phyloP scores from a whole-genome alignment of 345 rosid species.

The Corymbia maculata region DNA sequence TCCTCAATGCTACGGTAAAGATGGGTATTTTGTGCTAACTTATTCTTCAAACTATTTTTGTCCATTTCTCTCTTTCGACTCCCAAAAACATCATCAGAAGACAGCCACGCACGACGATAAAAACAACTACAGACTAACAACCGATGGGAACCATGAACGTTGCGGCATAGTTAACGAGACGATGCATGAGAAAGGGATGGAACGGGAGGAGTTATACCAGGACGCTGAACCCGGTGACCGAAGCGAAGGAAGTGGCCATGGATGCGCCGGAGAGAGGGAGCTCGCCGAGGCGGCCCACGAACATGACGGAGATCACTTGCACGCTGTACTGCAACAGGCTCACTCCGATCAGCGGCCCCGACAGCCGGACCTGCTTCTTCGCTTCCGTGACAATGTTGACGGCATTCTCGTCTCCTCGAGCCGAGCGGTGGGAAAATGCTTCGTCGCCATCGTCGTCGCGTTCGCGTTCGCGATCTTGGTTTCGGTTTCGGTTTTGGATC shows the following conservation, averaged over 20 bases:
- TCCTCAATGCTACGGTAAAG: neutral
- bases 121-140: too few relatives aligned
- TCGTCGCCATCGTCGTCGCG: neutral
- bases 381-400: conserved; percentile 12
- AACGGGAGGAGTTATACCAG: conserved; percentile 10
- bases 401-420: neutral
- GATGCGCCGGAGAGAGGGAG: conserved; percentile 34
- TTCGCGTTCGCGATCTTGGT: neutral
- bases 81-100: neutral
- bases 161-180: too few relatives aligned
- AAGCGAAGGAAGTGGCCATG: conserved; percentile 38
- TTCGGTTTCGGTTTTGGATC: neutral
- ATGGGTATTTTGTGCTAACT: too few relatives aligned
- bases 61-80: too few relatives aligned
- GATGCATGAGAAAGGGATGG: neutral
- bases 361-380: conserved; percentile 21
- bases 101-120: neutral
- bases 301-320: conserved; percentile 34
- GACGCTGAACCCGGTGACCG: conserved; percentile 37
- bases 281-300: conserved; percentile 40
- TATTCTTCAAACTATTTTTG: too few relatives aligned
- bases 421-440: neutral
- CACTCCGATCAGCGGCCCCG: conserved; percentile 31
- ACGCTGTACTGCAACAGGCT: conserved; percentile 28
- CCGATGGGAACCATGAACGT: too few relatives aligned